Conservation (phyloP, 1,284 basidiomycete species). For the Phellinidium pouzarii region DNA sequence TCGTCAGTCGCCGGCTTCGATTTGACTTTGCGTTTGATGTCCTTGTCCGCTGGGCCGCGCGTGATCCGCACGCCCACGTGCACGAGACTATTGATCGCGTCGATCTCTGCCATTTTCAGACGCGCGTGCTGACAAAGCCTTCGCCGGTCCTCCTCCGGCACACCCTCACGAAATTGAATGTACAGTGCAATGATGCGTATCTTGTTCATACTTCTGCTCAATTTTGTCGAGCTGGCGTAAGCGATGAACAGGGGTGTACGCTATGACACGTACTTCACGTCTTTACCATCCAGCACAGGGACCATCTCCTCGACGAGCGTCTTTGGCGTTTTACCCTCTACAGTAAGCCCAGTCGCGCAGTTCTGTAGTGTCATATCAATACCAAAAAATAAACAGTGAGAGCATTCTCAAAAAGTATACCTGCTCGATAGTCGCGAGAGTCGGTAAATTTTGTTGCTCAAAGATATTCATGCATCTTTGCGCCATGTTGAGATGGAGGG, state of each 20-base stretch:
- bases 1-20: constrained; percentile 70
- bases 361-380: constrained; percentile 45
- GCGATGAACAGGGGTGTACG: too few species aligned
- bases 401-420: constrained; percentile 35
- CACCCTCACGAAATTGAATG: constrained; percentile 92
- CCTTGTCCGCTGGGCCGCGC: constrained; percentile 64
- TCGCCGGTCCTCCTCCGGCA: constrained; percentile 94
- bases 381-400: neutral
- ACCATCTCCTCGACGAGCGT: constrained; percentile 98
- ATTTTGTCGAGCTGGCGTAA: neutral
- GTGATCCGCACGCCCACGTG: constrained; percentile 81
- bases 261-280: constrained; percentile 53
- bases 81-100: constrained; percentile 85
- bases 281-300: constrained; percentile 82
- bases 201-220: too few species aligned
- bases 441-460: constrained; percentile 79
- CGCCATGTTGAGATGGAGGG: constrained; percentile 94
- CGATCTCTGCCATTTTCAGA: constrained; percentile 84
- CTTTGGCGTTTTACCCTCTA: constrained; percentile 88
- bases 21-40: constrained; percentile 75
- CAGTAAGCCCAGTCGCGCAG: constrained; percentile 85
- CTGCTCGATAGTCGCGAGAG: constrained; percentile 92
- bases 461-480: constrained; percentile 96
- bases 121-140: constrained; percentile 96
- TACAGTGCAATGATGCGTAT: constrained; percentile 96